Evolutionary conservation across 768 basidiomycete genomes (phyloP).

Genomic region (Mycena maculata): DNA sequence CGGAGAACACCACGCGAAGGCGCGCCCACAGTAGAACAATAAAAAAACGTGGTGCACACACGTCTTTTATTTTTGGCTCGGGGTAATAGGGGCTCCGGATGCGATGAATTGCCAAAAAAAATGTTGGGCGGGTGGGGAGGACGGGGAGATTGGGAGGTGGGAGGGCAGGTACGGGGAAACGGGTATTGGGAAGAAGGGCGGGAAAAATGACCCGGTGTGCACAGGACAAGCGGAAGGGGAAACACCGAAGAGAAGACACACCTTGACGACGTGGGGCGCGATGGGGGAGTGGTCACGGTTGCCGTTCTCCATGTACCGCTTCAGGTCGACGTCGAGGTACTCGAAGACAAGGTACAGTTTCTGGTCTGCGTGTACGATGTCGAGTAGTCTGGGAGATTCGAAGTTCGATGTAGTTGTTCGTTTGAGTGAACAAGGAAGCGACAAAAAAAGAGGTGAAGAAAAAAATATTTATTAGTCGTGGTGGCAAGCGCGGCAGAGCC

Average conservation of each 20-base stretch:
- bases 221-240: not conserved
- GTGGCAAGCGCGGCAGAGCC: not conserved
- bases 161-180: not conserved
- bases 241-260: conserved; percentile 49
- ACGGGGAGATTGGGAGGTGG: not conserved
- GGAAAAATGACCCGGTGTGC: no score
- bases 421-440: not conserved
- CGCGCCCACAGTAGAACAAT: not conserved
- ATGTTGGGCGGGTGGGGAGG: not conserved
- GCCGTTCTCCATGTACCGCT: conserved; percentile 94
- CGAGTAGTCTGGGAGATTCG: conserved; percentile 78
- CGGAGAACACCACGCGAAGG: no score
- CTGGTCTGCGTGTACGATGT: conserved; percentile 97
- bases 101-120: not conserved
- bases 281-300: conserved; percentile 82
- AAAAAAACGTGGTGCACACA: not conserved
- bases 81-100: not conserved
- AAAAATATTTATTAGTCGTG: not conserved
- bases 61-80: not conserved
- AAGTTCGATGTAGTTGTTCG: no score
- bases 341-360: conserved; percentile 99
- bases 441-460: conserved; percentile 9
- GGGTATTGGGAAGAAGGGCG: no score
- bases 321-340: conserved; percentile 96
- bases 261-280: conserved; percentile 82